Evolutionary conservation across 257 asterid genomes (phyloP), one percentile per base, ranked within the genome.

Genomic region (Echium plantagineum): DNA sequence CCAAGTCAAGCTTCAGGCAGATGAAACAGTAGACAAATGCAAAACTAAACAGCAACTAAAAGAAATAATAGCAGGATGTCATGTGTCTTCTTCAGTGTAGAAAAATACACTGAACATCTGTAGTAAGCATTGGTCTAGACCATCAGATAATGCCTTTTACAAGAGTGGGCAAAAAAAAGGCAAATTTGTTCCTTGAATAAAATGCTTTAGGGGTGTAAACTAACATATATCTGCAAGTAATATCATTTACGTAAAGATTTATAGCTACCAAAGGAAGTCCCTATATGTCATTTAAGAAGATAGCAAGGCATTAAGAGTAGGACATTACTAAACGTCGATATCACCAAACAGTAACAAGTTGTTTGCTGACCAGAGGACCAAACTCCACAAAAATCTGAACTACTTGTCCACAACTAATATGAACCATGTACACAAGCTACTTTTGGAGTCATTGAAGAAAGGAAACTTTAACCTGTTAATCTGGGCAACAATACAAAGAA

Each of bases 401-500:
- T 26, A 18, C 38, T 22, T 22, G 60, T 12, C 60, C 60, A 56
- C 19, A 56, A 56, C 38, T 10, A 56, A 56, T 56, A 56, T 3
- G 32, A 24, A 31, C 31, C 32, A 56, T 56, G 32, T 55, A 55
- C 60, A 56, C 28, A 17, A 56, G 60, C n/a, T 13, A 21, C 20
- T 24, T 12, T 7, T 28, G 60, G 19, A 56, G 60, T 42, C 16
- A 42, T 5, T 42, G 62, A 64, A 22, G 64, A 59, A 24, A 52
- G 63, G 15, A 63, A 63, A 57, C 66, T 59, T 56, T 67, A 71
- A 58, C 58, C 74, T 73, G 59, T 51, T 52, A 58, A 61, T 47
- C 73, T 66, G 75, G 28, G 46, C 16, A 53, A n/a, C 17, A 18
- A 35, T 21, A 12, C 38, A 56, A 28, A 47, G 18, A 30, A 3